Conservation (phyloP, 2,329 filamentous ascomycete species). For the Aspergillus novoparasiticus region DNA sequence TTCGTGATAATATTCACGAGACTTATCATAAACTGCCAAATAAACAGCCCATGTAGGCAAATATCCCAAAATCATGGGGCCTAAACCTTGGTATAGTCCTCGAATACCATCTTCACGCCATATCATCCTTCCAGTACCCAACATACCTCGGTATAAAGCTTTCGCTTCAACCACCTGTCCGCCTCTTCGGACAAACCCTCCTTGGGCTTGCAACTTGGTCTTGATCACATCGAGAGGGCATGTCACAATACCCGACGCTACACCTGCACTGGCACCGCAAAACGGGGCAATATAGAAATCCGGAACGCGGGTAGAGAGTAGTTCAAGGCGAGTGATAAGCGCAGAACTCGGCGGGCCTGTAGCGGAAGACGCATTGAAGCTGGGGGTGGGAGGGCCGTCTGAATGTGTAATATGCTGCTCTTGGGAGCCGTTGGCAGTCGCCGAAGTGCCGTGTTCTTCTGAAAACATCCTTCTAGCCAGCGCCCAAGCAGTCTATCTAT, state of each 20-base stretch:
- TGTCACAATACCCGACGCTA: constrained; percentile 90
- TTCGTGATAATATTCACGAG: constrained; percentile 72
- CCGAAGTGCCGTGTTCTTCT: constrained; percentile 44
- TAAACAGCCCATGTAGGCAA: constrained; percentile 98
- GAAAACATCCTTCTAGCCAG: constrained; percentile 47
- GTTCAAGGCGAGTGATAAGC: constrained; percentile 41
- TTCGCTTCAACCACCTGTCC: constrained; percentile 47
- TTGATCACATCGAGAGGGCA: constrained; percentile 99
- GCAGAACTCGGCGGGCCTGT: constrained; percentile 32
- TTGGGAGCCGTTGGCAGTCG: constrained; percentile 32
- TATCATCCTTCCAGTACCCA: constrained; percentile 84
- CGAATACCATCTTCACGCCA: constrained; percentile 84
- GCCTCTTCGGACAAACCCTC: constrained; percentile 66
- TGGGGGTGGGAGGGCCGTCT: constrained; percentile 26
- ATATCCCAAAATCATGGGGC: constrained; percentile 93
- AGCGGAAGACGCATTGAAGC: constrained; percentile 30
- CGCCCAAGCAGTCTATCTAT: constrained; percentile 37
- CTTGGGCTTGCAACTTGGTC: constrained; percentile 95
- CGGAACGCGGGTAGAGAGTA: constrained; percentile 53
- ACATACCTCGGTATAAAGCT: constrained; percentile 76
- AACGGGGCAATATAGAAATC: constrained; percentile 72
- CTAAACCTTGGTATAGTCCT: constrained; percentile 90
- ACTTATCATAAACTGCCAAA: constrained; percentile 93
- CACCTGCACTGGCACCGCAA: constrained; percentile 83
- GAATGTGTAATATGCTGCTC: constrained; percentile 30